Evolutionary conservation across 768 basidiomycete genomes (phyloP), one percentile per base, ranked within the genome.

Genomic region (Tricholoma terreum): DNA sequence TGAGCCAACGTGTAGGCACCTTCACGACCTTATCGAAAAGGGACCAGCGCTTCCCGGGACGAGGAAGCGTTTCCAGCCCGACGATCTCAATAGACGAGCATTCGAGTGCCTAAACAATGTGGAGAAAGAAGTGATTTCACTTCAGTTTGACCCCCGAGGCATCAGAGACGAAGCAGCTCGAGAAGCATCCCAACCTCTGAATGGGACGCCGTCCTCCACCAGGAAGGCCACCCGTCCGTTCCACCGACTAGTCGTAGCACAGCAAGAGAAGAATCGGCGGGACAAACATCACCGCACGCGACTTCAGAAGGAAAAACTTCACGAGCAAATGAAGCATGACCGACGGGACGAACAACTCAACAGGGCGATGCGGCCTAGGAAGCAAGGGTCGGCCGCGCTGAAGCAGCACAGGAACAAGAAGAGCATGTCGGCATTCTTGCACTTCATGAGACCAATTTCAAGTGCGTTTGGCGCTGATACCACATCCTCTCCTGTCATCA

Each of bases 321-420:
- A 84, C 38, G 91, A 93, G 68, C 90, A 92, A 62, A 74, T 82
- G 22, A 82, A 83, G 58, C 78, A 80, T 60, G 90, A 92, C 58
- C 83, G 83, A 59, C 83, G 87, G 7, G 89, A 91, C 58, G 89
- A 92, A 57, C 77, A 87, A 53, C 75, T 92, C 36, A 87, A 82
- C 66, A 84, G 81, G 65, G 88, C 88, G 2, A 90, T 92, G 87
- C 80, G 84, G 46, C 83, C 81, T 55, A 75, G 76, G 50, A 78
- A 79, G 55, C 70, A 79, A 57, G 69, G 76, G 0, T 68, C 78
- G 4, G 75, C 72, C n/a, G 60, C 65, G 27, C 83, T 83, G 65
- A 90, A 91, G 70, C 86, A 87, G 55, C 89, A 90, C 59, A 80
- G 89, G n/a, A 84, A 87, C 71, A 92, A 92, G 80, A 90, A 91